Evolutionary conservation across 2,329 filamentous ascomycete genomes (phyloP).

Genomic region (Teratosphaeriaceae sp.): DNA sequence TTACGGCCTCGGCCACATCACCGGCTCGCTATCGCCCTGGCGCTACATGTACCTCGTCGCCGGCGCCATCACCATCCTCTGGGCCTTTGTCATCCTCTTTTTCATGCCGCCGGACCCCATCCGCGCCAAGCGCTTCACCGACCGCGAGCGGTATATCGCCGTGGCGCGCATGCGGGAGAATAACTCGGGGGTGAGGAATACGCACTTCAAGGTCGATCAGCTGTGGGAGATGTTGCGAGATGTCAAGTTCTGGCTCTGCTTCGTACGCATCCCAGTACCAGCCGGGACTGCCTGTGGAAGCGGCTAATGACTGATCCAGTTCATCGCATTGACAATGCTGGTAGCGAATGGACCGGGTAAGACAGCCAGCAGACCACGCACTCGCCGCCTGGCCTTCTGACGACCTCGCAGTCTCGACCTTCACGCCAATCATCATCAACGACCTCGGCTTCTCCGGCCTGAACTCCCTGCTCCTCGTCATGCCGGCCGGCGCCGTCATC

Average conservation of each 20-base stretch:
- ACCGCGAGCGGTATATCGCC: constrained; percentile 26
- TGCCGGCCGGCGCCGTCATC: constrained; percentile 34
- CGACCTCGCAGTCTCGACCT: constrained; percentile 40
- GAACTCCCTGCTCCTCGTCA: constrained; percentile 38
- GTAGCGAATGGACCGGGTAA: constrained; percentile 2
- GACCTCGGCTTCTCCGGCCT: constrained; percentile 40
- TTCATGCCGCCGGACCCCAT: constrained; percentile 38
- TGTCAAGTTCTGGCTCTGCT: constrained; percentile 36
- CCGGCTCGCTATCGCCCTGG: constrained; percentile 18
- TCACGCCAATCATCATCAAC: constrained; percentile 41
- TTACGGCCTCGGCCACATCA: constrained; percentile 42
- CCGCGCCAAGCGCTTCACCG: constrained; percentile 36
- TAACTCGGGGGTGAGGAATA: constrained; percentile 32
- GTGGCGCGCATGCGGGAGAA: constrained; percentile 24
- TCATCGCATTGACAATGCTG: constrained; percentile 31
- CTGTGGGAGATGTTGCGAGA: constrained; percentile 30
- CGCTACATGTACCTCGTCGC: constrained; percentile 37
- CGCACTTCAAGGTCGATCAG: constrained; percentile 40
- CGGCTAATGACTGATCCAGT: too few species aligned
- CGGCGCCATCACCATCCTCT: constrained; percentile 37
- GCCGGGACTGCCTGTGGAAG: too few species aligned
- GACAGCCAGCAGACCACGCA: too few species aligned
- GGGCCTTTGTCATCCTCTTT: constrained; percentile 34
- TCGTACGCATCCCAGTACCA: too few species aligned
- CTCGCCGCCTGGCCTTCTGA: too few species aligned